These are phyloP conservation scores for Hymenochaete sp. DNA, from an alignment of 1,284 basidiomycete genomes.

Conservation along the genomic window DNA sequence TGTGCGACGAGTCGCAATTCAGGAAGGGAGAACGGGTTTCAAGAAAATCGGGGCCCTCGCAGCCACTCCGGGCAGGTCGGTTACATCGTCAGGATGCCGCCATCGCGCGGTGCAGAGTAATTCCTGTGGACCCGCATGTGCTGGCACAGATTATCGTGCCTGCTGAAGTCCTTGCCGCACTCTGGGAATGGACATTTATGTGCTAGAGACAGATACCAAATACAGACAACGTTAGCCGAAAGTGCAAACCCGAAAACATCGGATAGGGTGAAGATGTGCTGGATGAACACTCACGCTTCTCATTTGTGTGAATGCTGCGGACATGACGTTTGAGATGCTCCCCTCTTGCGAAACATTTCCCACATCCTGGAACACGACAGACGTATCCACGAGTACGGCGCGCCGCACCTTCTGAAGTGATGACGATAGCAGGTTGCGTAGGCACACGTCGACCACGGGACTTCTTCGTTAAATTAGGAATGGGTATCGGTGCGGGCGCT, in stretches of 20 bases:
- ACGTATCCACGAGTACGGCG: conserved; percentile 52
- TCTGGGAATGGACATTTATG: conserved; percentile 68
- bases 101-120: conserved; percentile 26
- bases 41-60: too few species aligned
- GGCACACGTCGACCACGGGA: conserved; percentile 62
- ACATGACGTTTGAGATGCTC: conserved; percentile 77
- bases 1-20: too few species aligned
- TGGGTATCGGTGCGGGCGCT: conserved; percentile 48
- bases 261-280: conserved; percentile 11
- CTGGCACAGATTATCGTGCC: conserved; percentile 79
- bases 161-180: conserved; percentile 76
- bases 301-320: conserved; percentile 70
- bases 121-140: conserved; percentile 69
- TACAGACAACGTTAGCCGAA: not conserved
- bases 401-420: conserved; percentile 27
- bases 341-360: conserved; percentile 69
- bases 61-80: too few species aligned
- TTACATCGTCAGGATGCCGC: too few species aligned
- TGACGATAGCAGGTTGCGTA: conserved; percentile 32
- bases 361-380: conserved; percentile 67
- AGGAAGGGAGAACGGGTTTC: too few species aligned
- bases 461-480: conserved; percentile 68
- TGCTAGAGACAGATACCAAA: conserved; percentile 44
- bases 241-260: conserved; percentile 1
- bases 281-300: conserved; percentile 53